Percentiles rank a stretch among this genome's conserved stretches.
phyloP scores from a whole-genome alignment of 2,329 filamentous ascomycete species.

The Hypoxylon sp. region DNA sequence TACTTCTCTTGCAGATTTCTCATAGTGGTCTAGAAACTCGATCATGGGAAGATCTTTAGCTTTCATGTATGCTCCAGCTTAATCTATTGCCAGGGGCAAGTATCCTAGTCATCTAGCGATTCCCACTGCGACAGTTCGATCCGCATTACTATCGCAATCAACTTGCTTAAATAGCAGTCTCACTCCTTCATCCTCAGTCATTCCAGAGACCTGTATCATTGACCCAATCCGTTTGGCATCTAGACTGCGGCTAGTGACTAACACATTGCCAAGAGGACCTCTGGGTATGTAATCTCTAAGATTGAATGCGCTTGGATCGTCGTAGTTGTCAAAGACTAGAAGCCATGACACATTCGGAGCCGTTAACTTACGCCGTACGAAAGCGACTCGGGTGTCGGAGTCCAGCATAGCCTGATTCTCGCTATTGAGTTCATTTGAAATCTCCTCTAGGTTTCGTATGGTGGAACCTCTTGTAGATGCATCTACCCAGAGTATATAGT shows the following conservation, averaged over 20 bases:
- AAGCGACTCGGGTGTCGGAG: constrained; percentile 9
- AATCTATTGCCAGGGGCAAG: constrained; percentile 21
- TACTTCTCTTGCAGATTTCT: constrained; percentile 14
- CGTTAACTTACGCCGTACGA: constrained; percentile 13
- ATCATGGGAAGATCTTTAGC: constrained; percentile 4
- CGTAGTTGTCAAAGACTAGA: constrained; percentile 25
- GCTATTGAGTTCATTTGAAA: constrained; percentile 6
- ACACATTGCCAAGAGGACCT: constrained; percentile 5
- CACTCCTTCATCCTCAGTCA: constrained; percentile 10
- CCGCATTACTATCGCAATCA: background rate
- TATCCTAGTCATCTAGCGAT: constrained; percentile 14
- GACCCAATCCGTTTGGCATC: constrained; percentile 9
- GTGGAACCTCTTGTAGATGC: constrained; percentile 15
- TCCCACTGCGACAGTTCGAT: constrained; percentile 1
- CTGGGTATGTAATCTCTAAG: constrained; percentile 22
- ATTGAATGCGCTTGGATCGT: constrained; percentile 14
- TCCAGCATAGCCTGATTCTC: constrained; percentile 1
- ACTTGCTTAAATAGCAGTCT: constrained; percentile 13
- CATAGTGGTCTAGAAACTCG: constrained; percentile 13
- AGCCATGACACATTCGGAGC: constrained; percentile 5
- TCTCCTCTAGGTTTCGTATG: constrained; percentile 6
- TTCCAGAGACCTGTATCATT: constrained; percentile 10
- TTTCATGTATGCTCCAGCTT: constrained; percentile 22
- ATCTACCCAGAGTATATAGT: constrained; percentile 20
- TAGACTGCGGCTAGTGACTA: constrained; percentile 18